Evolutionary conservation across 306 rosid genomes (phyloP).

Genomic region (Dalbergia oliveri): DNA sequence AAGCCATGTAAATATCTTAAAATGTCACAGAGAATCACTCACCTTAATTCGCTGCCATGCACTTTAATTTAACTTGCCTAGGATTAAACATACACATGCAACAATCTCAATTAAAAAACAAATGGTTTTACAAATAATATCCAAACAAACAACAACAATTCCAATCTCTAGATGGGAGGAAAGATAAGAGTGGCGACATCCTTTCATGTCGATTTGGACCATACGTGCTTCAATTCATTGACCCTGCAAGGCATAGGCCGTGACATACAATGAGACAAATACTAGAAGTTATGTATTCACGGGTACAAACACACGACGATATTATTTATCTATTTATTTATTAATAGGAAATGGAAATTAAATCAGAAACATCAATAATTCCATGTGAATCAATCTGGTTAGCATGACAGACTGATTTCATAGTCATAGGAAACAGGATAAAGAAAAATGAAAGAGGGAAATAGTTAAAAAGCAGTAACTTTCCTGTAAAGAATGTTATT

Average conservation of each 20-base stretch:
- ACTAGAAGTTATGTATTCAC: conserved; percentile 42
- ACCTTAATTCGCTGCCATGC: conserved; percentile 1
- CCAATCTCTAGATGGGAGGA: conserved; percentile 47
- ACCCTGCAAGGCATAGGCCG: conserved; percentile 63
- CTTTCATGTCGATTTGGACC: conserved; percentile 77
- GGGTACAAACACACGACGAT: conserved; percentile 41
- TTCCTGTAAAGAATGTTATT: neutral
- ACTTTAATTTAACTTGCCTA: conserved; percentile 45
- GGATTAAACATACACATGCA: conserved; percentile 58
- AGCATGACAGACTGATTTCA: neutral
- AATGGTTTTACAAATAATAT: conserved; percentile 58
- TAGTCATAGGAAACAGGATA: neutral
- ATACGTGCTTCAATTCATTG: conserved; percentile 41
- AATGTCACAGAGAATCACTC: conserved; percentile 47
- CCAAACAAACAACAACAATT: conserved; percentile 51
- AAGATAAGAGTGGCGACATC: conserved; percentile 61
- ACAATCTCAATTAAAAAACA: conserved; percentile 56
- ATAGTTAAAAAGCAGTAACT: conserved; percentile 1
- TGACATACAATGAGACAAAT: conserved; percentile 51
- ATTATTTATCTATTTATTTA: neutral
- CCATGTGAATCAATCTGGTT: conserved; percentile 27
- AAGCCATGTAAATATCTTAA: conserved; percentile 39
- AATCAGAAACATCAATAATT: conserved; percentile 37
- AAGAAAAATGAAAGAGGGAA: neutral
- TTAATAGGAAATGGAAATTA: neutral